A percentile compares a stretch with the other conserved stretches of the same genome.
Conservation (phyloP, 768 basidiomycete genomes). For the Crucibulum laeve region DNA sequence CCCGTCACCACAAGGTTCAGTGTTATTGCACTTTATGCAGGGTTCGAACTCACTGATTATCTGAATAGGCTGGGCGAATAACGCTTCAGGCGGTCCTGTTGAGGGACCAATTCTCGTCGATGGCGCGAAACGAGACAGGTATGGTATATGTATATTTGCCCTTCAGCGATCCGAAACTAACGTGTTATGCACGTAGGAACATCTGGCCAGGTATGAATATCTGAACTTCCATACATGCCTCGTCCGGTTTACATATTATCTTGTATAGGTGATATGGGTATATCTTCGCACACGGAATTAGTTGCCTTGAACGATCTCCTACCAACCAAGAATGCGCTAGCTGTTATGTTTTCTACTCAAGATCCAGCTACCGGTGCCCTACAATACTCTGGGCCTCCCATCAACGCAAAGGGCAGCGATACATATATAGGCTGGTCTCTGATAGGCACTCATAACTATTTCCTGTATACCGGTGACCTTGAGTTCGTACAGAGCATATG, state of each 20-base stretch:
- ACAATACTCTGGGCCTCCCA: constrained; percentile 37
- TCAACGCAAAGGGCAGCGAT: constrained; percentile 30
- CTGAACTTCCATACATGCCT: not conserved
- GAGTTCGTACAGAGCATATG: constrained; percentile 38
- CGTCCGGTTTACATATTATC: not conserved
- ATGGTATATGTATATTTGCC: constrained; percentile 6
- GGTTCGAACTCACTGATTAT: no score
- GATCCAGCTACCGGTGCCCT: constrained; percentile 40
- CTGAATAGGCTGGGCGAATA: constrained; percentile 43
- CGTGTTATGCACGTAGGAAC: constrained; percentile 15
- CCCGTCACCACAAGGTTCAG: constrained; percentile 14
- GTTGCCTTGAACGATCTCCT: constrained; percentile 28
- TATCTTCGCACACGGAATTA: constrained; percentile 32
- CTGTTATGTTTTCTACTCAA: constrained; percentile 45
- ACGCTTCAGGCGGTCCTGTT: constrained; percentile 40
- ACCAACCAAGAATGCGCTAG: constrained; percentile 40
- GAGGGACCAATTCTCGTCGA: constrained; percentile 51
- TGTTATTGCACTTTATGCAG: no score
- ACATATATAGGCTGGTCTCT: constrained; percentile 51
- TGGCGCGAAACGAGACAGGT: constrained; percentile 50
- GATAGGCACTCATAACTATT: constrained; percentile 37
- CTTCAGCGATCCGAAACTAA: not conserved
- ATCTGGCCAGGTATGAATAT: constrained; percentile 18
- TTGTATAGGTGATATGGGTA: constrained; percentile 33
- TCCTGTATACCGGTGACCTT: constrained; percentile 42